Evolutionary conservation across 2,329 filamentous ascomycete species (phyloP), one percentile per base, ranked within the genome.

Genomic region (Talaromyces pinophilus): DNA sequence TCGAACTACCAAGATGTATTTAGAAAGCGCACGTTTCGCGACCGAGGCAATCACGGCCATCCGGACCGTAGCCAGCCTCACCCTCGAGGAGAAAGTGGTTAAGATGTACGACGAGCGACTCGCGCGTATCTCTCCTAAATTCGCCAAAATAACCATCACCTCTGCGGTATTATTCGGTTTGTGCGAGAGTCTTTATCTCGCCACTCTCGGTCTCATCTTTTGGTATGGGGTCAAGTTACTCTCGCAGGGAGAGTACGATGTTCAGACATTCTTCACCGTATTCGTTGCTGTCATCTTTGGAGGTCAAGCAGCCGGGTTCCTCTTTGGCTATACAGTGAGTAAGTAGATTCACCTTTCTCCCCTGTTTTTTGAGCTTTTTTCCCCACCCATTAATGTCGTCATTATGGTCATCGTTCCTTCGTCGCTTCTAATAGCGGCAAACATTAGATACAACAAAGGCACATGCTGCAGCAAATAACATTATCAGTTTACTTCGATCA

Each of bases 161-260:
- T 46, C 44, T 22, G 44, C 44, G 10, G 7, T 46, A 5, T 22
- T 46, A 46, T 22, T 46, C 17, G 44, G 44, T 22, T 22, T 46
- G 7, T 80, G 50, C 50, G 50, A 55, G 25, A 55, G 50, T n/a
- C 30, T 55, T 17, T 64, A 68, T 1, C 72, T 75, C 74, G 1
- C 68, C 77, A 13, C 69, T 63, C 6, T 73, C 70, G 73, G 71
- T 10, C 64, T 90, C 44, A 84, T 86, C 64, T 88, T 89, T 72
- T 90, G 86, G 84, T 91, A 90, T 67, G 89, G 88, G 57, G 87
- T 85, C 3, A 82, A 78, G 5, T 81, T 90, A 19, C 72, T 90
- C n/a, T 79, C 80, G 0, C 75, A 74, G 13, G 77, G 81, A 5
- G 84, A 89, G 71, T 78, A 78, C 65, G 69, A 70, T 2, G 68